phyloP scores from a whole-genome alignment of 805 yeast species.

The Lachancea sp. region DNA sequence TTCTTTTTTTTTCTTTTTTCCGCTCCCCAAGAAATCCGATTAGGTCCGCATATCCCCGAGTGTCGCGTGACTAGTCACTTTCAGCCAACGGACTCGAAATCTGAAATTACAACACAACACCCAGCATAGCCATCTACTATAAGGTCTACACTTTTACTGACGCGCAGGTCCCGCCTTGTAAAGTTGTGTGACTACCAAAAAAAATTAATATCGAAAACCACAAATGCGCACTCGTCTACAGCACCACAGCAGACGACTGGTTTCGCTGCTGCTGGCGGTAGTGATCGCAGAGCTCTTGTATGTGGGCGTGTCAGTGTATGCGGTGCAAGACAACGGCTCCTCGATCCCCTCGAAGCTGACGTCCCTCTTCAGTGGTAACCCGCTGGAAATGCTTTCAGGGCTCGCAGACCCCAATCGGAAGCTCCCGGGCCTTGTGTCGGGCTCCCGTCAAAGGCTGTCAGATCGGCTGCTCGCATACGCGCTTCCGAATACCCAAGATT shows the following conservation, averaged over 20 bases:
- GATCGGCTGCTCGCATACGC: not conserved
- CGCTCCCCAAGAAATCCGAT: too few relatives aligned
- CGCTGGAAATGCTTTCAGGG: slow-evolving; percentile 1
- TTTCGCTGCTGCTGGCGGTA: slow-evolving; percentile 3
- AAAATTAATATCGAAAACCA: too few relatives aligned
- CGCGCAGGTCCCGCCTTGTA: too few relatives aligned
- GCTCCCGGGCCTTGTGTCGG: slow-evolving; percentile 6
- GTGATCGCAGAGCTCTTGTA: slow-evolving; percentile 7
- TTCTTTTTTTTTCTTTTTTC: too few relatives aligned
- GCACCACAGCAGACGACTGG: slow-evolving; percentile 3
- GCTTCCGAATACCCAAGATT: not conserved
- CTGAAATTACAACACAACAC: too few relatives aligned
- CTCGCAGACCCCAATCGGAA: slow-evolving; percentile 5
- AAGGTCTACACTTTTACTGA: too few relatives aligned
- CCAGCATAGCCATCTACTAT: too few relatives aligned
- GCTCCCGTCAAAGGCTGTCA: slow-evolving; percentile 3
- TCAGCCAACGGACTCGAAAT: too few relatives aligned
- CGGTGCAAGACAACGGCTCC: not conserved
- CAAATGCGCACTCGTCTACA: slow-evolving; percentile 3
- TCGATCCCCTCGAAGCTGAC: not conserved
- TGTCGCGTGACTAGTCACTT: too few relatives aligned
- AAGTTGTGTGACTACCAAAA: too few relatives aligned
- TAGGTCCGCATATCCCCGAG: too few relatives aligned
- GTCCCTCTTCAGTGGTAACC: not conserved
- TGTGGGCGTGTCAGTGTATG: slow-evolving; percentile 1